phyloP scores from a whole-genome alignment of 2,329 filamentous ascomycete species.

The Cercospora brassicicola region DNA sequence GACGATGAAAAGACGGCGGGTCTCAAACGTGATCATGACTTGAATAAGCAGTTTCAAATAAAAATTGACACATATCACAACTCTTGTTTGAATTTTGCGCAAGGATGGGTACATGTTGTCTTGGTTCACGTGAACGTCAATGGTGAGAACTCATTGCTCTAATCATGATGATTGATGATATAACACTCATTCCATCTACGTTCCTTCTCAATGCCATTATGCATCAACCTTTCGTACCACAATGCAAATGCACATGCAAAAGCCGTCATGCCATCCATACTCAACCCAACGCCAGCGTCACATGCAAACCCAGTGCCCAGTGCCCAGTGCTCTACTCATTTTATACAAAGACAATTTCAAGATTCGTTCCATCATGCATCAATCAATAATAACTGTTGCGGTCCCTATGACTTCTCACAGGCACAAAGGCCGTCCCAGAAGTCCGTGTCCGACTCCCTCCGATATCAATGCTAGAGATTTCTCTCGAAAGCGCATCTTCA shows the following conservation, averaged over 20 bases:
- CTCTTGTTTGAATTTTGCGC: no score
- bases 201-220: neutral
- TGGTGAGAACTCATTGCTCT: no score
- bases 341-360: neutral
- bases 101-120: no score
- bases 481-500: slow-evolving; percentile 65
- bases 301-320: neutral
- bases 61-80: no score
- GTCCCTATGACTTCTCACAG: slow-evolving; percentile 38
- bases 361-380: neutral
- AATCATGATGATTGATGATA: neutral
- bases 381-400: slow-evolving; percentile 33
- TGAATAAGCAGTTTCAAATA: no score
- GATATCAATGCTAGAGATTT: slow-evolving; percentile 60
- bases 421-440: slow-evolving; percentile 32
- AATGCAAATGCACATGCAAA: neutral
- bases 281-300: neutral
- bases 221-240: neutral
- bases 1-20: no score
- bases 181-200: neutral
- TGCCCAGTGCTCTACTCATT: slow-evolving; percentile 3
- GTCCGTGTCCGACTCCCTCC: slow-evolving; percentile 30
- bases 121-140: no score
- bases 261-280: neutral
- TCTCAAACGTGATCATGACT: no score